Evolutionary conservation across 306 rosid species (phyloP).

Genomic region (Hippophae rhamnoides): DNA sequence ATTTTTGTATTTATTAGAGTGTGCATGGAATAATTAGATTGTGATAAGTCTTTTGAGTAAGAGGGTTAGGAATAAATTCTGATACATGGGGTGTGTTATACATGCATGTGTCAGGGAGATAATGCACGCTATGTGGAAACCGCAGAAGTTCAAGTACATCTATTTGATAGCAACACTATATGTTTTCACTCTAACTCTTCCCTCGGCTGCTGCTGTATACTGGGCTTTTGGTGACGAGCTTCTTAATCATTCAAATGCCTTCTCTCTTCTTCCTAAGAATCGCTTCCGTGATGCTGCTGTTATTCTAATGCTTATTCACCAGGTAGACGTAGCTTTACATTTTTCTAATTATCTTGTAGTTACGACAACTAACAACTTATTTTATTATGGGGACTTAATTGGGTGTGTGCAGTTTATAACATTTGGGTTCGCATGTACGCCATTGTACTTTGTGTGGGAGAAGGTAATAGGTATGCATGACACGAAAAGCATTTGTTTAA

Average conservation of each 20-base stretch:
- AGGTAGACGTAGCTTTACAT: constrained; percentile 28
- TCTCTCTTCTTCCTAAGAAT: constrained; percentile 74
- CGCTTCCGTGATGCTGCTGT: constrained; percentile 83
- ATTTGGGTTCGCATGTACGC: constrained; percentile 93
- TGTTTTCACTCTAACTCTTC: constrained; percentile 81
- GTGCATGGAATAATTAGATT: too few species aligned
- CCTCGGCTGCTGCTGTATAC: constrained; percentile 74
- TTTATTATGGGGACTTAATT: too few species aligned
- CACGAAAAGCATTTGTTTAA: constrained; percentile 66
- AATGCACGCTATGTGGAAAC: constrained; percentile 99
- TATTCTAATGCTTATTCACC: constrained; percentile 87
- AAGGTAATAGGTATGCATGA: constrained; percentile 97
- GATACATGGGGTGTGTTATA: too few species aligned
- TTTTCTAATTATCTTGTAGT: too few species aligned
- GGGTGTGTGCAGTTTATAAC: constrained; percentile 88
- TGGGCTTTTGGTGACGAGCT: constrained; percentile 95
- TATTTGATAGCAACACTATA: constrained; percentile 78
- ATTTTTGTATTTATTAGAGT: too few species aligned
- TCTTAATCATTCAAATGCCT: constrained; percentile 81
- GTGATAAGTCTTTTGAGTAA: too few species aligned
- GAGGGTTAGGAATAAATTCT: too few species aligned
- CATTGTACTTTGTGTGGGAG: constrained; percentile 99
- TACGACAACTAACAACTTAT: too few species aligned
- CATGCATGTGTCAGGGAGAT: constrained; percentile 52
- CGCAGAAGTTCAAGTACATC: constrained; percentile 83